Evolutionary conservation across 2,329 filamentous ascomycete species (phyloP).

Genomic region (Mariannaea sp.): DNA sequence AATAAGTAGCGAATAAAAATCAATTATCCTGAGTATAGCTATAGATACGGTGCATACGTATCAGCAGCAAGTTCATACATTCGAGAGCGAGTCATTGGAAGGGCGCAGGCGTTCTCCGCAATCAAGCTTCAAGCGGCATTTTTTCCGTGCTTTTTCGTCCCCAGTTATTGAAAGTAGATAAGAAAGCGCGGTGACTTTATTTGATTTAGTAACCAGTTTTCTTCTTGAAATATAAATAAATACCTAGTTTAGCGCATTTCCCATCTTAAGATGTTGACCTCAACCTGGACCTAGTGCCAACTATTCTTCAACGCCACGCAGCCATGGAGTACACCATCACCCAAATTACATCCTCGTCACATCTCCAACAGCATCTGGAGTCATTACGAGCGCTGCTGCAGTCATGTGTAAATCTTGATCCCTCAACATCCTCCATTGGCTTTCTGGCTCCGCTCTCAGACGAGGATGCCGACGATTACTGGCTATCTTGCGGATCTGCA

Average conservation of each 20-base stretch:
- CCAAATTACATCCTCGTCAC: not conserved
- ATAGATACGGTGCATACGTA: no score
- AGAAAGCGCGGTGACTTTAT: no score
- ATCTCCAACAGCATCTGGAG: not conserved
- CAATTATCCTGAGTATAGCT: no score
- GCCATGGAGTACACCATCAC: not conserved
- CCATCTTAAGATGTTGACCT: no score
- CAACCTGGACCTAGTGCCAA: no score
- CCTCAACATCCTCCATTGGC: not conserved
- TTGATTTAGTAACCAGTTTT: no score
- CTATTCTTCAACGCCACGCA: no score
- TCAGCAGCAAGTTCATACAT: no score
- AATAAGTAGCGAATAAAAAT: no score
- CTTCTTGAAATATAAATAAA: no score
- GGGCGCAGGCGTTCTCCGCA: not conserved
- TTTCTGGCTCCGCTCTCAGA: not conserved
- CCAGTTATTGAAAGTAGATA: not conserved
- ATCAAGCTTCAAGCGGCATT: not conserved
- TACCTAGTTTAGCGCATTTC: no score
- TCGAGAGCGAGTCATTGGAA: not conserved
- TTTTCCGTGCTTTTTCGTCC: not conserved
- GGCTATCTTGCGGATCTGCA: not conserved
- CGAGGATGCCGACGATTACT: not conserved
- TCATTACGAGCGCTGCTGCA: constrained; percentile 1
- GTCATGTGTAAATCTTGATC: not conserved